Evolutionary conservation across 192 early-diverging fungal genomes (phyloP).

Genomic region (Chytriomyces sp.): DNA sequence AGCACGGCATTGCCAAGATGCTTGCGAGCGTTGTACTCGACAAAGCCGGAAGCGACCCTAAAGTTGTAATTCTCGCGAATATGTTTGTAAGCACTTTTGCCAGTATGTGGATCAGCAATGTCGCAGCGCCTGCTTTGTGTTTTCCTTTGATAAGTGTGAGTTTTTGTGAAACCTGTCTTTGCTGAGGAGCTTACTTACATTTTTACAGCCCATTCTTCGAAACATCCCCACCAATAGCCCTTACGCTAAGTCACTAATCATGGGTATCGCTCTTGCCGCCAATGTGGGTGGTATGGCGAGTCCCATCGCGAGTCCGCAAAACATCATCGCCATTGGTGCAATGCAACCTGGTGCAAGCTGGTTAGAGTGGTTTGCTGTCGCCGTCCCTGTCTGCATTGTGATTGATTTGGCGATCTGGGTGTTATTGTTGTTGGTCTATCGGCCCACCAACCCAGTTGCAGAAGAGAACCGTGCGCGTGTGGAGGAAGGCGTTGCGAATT

Average conservation of each 20-base stretch:
- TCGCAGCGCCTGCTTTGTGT: conserved; percentile 95
- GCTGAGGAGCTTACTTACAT: not conserved
- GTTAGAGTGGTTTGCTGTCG: conserved; percentile 87
- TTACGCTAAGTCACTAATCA: conserved; percentile 84
- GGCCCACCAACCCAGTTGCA: conserved; percentile 51
- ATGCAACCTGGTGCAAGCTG: conserved; percentile 89
- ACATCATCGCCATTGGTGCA: conserved; percentile 91
- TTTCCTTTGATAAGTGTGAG: conserved; percentile 84
- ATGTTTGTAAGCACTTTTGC: conserved; percentile 97
- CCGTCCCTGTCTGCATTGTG: conserved; percentile 81
- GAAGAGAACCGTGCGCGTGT: not conserved
- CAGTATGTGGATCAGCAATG: conserved; percentile 98
- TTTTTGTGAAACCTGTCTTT: not conserved
- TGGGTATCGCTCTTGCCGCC: conserved; percentile 96
- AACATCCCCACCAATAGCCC: conserved; percentile 78
- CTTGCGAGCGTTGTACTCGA: conserved; percentile 86
- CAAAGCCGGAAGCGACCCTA: conserved; percentile 85
- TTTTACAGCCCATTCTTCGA: conserved; percentile 82
- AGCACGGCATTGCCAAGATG: conserved; percentile 91
- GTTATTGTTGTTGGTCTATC: conserved; percentile 77
- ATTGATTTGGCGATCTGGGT: conserved; percentile 83
- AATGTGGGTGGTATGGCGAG: conserved; percentile 98
- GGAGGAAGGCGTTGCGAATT: too few relatives aligned
- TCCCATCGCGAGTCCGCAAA: conserved; percentile 96
- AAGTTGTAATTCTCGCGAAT: conserved; percentile 82